A percentile compares a stretch with the other conserved stretches of the same genome.
Evolutionary conservation across 345 rosid genomes (phyloP).

Genomic region (Hypericum perforatum): DNA sequence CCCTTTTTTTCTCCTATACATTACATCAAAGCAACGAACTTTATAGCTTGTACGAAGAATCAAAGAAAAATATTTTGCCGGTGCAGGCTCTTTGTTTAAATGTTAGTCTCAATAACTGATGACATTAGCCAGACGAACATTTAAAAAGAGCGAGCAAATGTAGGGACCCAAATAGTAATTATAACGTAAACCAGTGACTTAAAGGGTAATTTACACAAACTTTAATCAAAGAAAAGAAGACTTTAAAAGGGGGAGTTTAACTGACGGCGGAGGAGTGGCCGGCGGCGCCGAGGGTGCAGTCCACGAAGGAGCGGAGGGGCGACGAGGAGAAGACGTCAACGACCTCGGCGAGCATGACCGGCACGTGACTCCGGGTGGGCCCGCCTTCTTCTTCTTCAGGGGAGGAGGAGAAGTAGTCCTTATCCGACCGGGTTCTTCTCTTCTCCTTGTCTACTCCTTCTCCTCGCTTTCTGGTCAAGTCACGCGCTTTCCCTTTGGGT

Average conservation of each 20-base stretch:
- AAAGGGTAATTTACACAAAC: background rate
- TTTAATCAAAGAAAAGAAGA: background rate
- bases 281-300: conserved; percentile 89
- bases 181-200: background rate
- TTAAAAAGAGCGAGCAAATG: background rate
- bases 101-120: too few relatives aligned
- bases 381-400: background rate
- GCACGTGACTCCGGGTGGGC: conserved; percentile 38
- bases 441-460: conserved; percentile 33
- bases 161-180: background rate
- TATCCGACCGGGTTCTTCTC: conserved; percentile 73
- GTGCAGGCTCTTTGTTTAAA: too few relatives aligned
- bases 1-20: too few relatives aligned
- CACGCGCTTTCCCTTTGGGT: conserved; percentile 16
- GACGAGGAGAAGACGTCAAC: conserved; percentile 57
- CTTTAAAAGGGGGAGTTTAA: too few relatives aligned
- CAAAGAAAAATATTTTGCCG: too few relatives aligned
- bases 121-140: too few relatives aligned
- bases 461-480: conserved; percentile 14
- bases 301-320: conserved; percentile 50
- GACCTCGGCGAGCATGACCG: conserved; percentile 83
- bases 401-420: conserved; percentile 25
- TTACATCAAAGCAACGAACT: too few relatives aligned
- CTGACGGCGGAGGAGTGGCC: conserved; percentile 85
- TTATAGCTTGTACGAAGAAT: too few relatives aligned